phyloP scores from a whole-genome alignment of 371 early-diverging fungal species.

The Mortierella sp. region DNA sequence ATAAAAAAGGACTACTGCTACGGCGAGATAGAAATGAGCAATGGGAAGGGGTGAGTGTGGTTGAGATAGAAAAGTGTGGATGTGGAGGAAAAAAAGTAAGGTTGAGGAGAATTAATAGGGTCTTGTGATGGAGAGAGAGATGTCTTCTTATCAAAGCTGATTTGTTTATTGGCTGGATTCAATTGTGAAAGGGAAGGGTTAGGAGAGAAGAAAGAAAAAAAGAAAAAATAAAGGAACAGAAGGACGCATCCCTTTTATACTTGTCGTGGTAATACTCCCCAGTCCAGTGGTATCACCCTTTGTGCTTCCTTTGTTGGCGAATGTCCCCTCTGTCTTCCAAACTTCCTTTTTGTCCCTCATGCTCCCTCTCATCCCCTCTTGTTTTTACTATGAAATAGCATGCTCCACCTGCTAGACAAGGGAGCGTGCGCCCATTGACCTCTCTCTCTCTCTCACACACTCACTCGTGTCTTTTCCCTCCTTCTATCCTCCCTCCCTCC shows the following conservation, averaged over 20 bases:
- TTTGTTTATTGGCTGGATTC: not conserved
- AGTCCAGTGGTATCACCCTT: not conserved
- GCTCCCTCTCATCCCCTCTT: not conserved
- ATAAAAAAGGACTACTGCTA: no score
- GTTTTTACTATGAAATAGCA: not conserved
- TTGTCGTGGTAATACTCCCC: not conserved
- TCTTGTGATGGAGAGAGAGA: not conserved
- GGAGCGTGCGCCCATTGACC: conserved; percentile 15
- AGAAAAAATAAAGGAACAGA: not conserved
- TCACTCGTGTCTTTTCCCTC: not conserved
- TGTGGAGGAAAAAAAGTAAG: not conserved
- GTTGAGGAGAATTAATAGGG: not conserved
- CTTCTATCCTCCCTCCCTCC: not conserved
- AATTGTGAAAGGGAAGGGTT: not conserved
- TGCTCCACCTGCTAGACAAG: not conserved
- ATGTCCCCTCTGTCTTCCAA: not conserved
- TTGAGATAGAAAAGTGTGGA: conserved; percentile 1
- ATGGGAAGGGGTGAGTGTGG: not conserved
- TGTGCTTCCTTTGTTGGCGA: not conserved
- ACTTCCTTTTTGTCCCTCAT: not conserved
- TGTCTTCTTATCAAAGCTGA: no score
- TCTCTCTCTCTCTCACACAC: conserved; percentile 2
- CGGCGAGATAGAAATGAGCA: conserved; percentile 1
- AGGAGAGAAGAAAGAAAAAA: not conserved
- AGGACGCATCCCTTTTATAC: not conserved